These are phyloP conservation scores for Pyrenophora graminea DNA, from an alignment of 2,329 filamentous ascomycete genomes.

Conservation along the genomic window DNA sequence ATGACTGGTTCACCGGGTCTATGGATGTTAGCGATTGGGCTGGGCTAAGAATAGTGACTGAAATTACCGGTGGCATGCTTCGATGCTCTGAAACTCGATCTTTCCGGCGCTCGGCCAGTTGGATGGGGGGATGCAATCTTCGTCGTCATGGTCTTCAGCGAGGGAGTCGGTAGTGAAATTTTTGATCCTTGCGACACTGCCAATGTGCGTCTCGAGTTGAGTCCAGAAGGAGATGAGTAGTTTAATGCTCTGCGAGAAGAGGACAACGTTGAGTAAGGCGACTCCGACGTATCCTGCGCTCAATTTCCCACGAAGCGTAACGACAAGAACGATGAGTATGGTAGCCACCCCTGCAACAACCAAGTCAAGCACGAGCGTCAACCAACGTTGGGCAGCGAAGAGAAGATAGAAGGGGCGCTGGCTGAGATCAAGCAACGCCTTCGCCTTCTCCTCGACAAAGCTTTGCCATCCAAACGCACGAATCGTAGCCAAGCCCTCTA, in stretches of 20 bases:
- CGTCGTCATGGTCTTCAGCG: conserved; percentile 58
- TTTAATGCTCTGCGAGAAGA: conserved; percentile 58
- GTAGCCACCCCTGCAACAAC: conserved; percentile 48
- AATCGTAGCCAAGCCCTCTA: conserved; percentile 55
- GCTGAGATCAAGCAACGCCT: conserved; percentile 45
- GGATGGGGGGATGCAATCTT: conserved; percentile 47
- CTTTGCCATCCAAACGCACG: conserved; percentile 57
- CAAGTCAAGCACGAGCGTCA: conserved; percentile 48
- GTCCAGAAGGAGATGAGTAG: conserved; percentile 60
- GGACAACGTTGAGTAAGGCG: conserved; percentile 58
- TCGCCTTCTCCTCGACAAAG: conserved; percentile 45
- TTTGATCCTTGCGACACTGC: conserved; percentile 60
- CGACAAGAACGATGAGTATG: conserved; percentile 43
- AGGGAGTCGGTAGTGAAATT: conserved; percentile 54
- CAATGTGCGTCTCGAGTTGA: conserved; percentile 61
- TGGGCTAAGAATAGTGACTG: neutral
- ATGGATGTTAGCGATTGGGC: neutral
- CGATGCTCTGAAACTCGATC: conserved; percentile 52
- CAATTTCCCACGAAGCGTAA: conserved; percentile 45
- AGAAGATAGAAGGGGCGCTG: conserved; percentile 54
- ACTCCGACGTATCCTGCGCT: conserved; percentile 58
- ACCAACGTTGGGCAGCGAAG: conserved; percentile 53
- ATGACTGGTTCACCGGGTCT: conserved; percentile 47
- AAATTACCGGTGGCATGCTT: conserved; percentile 50
- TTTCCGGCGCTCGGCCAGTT: conserved; percentile 51